A percentile compares a stretch with the other conserved stretches of the same genome.
phyloP scores from a whole-genome alignment of 495 filamentous ascomycete species.

The Hypomontagnella submonticulosa region DNA sequence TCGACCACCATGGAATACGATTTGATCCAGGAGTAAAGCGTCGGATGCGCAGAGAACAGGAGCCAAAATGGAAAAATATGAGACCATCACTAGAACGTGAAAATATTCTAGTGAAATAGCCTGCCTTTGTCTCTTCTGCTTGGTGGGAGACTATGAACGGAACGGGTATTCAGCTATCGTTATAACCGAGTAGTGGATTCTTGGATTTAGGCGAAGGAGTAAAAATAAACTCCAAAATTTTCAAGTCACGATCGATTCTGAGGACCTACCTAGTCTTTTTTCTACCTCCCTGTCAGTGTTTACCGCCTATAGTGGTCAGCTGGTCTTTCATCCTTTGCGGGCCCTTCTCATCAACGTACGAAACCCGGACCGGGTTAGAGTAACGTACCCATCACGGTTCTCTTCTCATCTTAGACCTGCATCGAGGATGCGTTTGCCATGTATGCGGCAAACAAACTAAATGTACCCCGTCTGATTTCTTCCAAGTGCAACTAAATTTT shows the following conservation, averaged over 20 bases:
- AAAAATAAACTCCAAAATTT: constrained; percentile 19
- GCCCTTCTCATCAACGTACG: too few species aligned
- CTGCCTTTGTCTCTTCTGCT: too few species aligned
- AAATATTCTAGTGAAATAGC: too few species aligned
- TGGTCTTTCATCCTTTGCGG: constrained; percentile 3
- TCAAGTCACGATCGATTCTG: constrained; percentile 21
- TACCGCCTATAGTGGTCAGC: constrained; percentile 15
- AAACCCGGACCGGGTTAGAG: too few species aligned
- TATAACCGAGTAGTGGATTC: constrained; percentile 2
- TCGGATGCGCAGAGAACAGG: too few species aligned
- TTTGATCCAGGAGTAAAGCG: neutral
- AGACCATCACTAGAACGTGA: too few species aligned
- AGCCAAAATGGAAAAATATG: too few species aligned
- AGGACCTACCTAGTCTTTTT: neutral
- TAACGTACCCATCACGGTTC: too few species aligned
- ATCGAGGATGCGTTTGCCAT: constrained; percentile 1
- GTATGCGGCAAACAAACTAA: neutral
- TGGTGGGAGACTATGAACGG: too few species aligned
- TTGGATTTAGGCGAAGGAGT: neutral
- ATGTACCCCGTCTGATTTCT: neutral
- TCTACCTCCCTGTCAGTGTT: constrained; percentile 1
- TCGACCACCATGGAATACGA: neutral
- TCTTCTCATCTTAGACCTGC: too few species aligned
- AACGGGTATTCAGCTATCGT: constrained; percentile 1
- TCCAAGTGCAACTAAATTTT: neutral